Percentiles rank a stretch among this genome's conserved stretches.
These are phyloP conservation scores for Solanum verrucosum DNA, from an alignment of 257 asterid genomes.

Conservation along the genomic window DNA sequence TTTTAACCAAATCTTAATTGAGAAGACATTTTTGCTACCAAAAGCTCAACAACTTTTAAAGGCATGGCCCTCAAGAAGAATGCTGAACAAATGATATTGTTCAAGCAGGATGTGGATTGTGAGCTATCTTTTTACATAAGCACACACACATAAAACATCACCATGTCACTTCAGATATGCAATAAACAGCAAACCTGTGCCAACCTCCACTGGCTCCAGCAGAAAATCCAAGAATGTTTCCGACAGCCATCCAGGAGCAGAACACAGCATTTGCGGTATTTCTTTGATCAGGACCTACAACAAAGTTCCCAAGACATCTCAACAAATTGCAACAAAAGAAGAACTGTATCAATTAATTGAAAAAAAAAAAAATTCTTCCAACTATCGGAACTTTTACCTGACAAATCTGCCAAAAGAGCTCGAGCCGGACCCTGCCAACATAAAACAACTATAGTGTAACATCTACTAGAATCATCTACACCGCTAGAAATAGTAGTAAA, in stretches of 20 bases:
- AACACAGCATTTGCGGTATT: conserved; percentile 91
- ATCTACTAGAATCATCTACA: neutral
- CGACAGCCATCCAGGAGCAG: conserved; percentile 99
- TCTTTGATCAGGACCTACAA: conserved; percentile 91
- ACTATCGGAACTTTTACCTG: conserved; percentile 36
- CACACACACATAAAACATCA: neutral
- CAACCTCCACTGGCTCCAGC: conserved; percentile 96
- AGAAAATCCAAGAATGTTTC: conserved; percentile 96
- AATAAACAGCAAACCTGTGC: conserved; percentile 60
- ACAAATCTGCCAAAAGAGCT: conserved; percentile 98
- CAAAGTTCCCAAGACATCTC: conserved; percentile 2
- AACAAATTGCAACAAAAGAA: neutral
- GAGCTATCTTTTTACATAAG: neutral
- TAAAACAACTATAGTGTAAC: neutral
- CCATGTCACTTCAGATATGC: conserved; percentile 1
- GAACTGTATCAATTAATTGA: neutral
- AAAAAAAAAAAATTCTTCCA: neutral
- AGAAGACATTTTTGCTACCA: neutral
- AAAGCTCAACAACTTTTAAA: neutral
- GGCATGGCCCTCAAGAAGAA: neutral
- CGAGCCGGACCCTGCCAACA: conserved; percentile 94
- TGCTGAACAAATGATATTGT: neutral
- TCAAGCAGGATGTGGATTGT: neutral
- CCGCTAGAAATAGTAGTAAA: neutral
- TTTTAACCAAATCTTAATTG: neutral